Evolutionary conservation across 225 moss, liverwort and hornwort species (phyloP).

Genomic region (Pseudoscleropodium purum): DNA sequence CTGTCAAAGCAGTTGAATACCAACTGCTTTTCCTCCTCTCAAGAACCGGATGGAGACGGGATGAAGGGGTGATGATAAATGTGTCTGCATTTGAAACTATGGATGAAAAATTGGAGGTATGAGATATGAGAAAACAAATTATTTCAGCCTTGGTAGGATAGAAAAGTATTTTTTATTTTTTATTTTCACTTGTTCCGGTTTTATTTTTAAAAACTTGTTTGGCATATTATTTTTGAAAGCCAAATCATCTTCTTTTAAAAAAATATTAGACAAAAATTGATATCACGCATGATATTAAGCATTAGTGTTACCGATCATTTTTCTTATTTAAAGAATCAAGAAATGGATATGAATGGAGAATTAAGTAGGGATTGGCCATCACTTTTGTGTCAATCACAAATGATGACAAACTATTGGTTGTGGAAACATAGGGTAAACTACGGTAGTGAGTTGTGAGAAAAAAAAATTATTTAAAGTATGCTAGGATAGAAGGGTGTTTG

Average conservation of each 20-base stretch:
- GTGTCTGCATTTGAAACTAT: neutral
- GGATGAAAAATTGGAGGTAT: neutral
- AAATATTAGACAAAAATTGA: too few species aligned
- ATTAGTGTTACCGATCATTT: neutral
- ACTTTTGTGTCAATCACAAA: too few species aligned
- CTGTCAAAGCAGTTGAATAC: neutral
- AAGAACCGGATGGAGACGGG: too few species aligned
- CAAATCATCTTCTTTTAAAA: too few species aligned
- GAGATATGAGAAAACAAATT: neutral
- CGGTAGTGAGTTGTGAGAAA: too few species aligned
- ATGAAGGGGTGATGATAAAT: neutral
- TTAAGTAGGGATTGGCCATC: neutral
- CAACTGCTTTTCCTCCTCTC: neutral
- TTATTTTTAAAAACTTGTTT: too few species aligned
- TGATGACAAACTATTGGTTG: neutral
- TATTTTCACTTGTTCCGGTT: too few species aligned
- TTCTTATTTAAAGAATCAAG: neutral
- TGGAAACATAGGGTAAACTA: rapidly evolving
- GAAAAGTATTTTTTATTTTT: neutral
- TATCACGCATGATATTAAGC: neutral
- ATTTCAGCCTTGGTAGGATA: neutral
- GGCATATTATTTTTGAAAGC: too few species aligned
- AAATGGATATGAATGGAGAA: too few species aligned
- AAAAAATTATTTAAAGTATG: neutral
- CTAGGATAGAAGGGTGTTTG: neutral